Conservation (phyloP, 805 yeast genomes). For the Candida qinlingensis region DNA sequence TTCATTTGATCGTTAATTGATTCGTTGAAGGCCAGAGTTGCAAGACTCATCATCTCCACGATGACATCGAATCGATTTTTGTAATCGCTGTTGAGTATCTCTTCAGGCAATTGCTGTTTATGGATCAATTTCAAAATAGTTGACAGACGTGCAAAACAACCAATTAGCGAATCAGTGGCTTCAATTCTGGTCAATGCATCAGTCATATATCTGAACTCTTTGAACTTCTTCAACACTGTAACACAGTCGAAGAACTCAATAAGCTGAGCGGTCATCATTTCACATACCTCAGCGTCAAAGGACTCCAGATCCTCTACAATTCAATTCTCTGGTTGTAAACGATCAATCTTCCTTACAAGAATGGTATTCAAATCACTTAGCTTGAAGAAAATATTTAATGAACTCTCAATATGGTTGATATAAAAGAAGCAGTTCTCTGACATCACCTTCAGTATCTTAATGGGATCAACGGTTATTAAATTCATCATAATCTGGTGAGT, state of each 20-base stretch:
- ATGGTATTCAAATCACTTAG: constrained; percentile 1
- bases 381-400: constrained; percentile 3
- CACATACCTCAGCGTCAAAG: neutral
- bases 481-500: neutral
- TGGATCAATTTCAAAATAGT: neutral
- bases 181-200: neutral
- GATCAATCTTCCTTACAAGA: neutral
- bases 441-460: neutral
- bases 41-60: constrained; percentile 3
- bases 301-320: neutral
- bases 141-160: constrained; percentile 1
- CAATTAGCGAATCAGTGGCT: constrained; percentile 1
- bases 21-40: neutral
- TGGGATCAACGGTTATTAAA: neutral
- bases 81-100: neutral
- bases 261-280: neutral
- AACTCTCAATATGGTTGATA: constrained; percentile 3
- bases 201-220: neutral
- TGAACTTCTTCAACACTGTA: neutral
- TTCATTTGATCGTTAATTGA: neutral
- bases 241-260: neutral
- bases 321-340: neutral
- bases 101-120: neutral
- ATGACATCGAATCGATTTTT: constrained; percentile 1
- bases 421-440: neutral